A percentile compares a stretch with the other conserved stretches of the same genome.
Conservation (phyloP, 192 early-diverging fungal species). For the Backusella westeae region DNA sequence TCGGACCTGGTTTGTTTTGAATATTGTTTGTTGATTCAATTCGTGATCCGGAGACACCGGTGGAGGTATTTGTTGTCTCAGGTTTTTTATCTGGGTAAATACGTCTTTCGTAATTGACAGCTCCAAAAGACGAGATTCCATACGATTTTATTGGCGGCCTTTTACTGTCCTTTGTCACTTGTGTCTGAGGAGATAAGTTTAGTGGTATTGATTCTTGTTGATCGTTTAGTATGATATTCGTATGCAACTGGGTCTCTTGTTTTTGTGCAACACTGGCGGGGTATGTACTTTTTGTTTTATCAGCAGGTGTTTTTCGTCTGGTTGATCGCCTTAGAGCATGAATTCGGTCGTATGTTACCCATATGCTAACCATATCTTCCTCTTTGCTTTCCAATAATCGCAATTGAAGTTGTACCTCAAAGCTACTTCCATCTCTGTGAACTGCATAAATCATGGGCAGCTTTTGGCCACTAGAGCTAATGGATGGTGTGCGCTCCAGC, state of each 20-base stretch:
- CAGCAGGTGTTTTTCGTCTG: neutral
- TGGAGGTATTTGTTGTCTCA: neutral
- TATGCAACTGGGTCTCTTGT: neutral
- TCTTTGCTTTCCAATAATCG: conserved; percentile 48
- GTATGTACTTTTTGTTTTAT: neutral
- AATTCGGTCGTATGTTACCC: conserved; percentile 62
- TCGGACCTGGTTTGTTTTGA: conserved; percentile 1
- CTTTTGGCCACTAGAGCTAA: neutral
- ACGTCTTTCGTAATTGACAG: neutral
- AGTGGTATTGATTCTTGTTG: neutral
- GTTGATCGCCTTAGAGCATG: conserved; percentile 25
- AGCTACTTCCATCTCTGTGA: conserved; percentile 58
- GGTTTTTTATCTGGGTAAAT: neutral
- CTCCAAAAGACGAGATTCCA: conserved; percentile 17
- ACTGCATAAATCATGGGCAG: conserved; percentile 50
- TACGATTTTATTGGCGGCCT: conserved; percentile 6
- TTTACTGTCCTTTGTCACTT: neutral
- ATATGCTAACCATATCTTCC: conserved; percentile 53
- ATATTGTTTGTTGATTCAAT: neutral
- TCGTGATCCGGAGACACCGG: neutral
- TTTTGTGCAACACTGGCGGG: neutral
- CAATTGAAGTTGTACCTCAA: conserved; percentile 61
- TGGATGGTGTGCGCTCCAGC: neutral
- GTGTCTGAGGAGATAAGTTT: neutral
- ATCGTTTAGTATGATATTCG: neutral